Evolutionary conservation across 495 filamentous ascomycete species (phyloP).

Genomic region (Aspergillus conjunctus): DNA sequence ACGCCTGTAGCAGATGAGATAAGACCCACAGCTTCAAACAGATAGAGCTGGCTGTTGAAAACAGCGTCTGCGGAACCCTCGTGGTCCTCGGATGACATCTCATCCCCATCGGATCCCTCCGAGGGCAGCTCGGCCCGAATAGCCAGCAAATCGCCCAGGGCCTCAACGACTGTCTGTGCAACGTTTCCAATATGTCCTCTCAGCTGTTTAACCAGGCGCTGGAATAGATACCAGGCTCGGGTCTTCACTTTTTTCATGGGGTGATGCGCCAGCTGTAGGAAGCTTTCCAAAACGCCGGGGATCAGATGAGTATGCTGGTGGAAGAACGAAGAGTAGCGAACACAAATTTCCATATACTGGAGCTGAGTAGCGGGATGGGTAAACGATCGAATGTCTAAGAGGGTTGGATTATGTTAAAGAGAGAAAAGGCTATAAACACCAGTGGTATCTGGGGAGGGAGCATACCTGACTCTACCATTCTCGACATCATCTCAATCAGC

Average conservation of each 20-base stretch:
- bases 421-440: background rate
- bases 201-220: conserved; percentile 87
- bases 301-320: conserved; percentile 76
- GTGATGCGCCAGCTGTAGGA: conserved; percentile 87
- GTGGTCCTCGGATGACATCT: conserved; percentile 90
- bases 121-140: conserved; percentile 86
- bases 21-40: conserved; percentile 92
- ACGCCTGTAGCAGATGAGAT: conserved; percentile 79
- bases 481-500: conserved; percentile 85
- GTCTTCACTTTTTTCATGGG: conserved; percentile 79
- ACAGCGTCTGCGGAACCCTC: conserved; percentile 84
- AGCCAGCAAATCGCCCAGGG: conserved; percentile 82
- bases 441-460: background rate
- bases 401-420: conserved; percentile 19
- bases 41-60: conserved; percentile 86
- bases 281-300: conserved; percentile 84
- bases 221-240: conserved; percentile 96
- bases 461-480: conserved; percentile 91
- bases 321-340: conserved; percentile 92
- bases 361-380: conserved; percentile 89
- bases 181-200: conserved; percentile 81
- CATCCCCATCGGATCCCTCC: conserved; percentile 75
- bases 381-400: conserved; percentile 73
- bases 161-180: conserved; percentile 83
- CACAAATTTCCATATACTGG: conserved; percentile 97